Percentiles rank a stretch among this genome's conserved stretches.
These are phyloP conservation scores for Elaeagnus macrophylla DNA, from an alignment of 306 rosid genomes.

Conservation along the genomic window DNA sequence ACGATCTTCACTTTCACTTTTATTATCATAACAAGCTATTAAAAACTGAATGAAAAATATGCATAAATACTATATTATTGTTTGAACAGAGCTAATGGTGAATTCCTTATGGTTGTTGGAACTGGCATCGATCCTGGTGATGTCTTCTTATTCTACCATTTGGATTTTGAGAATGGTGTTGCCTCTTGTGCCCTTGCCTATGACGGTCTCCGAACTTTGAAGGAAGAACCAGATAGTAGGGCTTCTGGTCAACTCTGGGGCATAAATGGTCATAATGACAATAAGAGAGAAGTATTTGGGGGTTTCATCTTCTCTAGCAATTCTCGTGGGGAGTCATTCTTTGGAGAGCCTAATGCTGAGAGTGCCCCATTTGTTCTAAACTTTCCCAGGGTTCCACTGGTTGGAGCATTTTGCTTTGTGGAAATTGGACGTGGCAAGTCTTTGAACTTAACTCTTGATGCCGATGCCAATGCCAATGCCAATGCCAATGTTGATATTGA, in stretches of 20 bases:
- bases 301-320: constrained; percentile 25
- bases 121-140: constrained; percentile 22
- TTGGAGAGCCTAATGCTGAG: constrained; percentile 13
- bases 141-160: constrained; percentile 25
- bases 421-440: constrained; percentile 19
- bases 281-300: constrained; percentile 13
- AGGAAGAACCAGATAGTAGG: neutral
- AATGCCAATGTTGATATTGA: neutral
- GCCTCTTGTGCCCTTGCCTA: constrained; percentile 4
- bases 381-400: constrained; percentile 10
- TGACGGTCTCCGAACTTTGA: constrained; percentile 7
- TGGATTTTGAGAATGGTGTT: constrained; percentile 21
- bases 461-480: neutral
- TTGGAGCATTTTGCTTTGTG: constrained; percentile 21
- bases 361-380: constrained; percentile 1
- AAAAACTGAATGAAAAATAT: too few relatives aligned
- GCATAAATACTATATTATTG: too few relatives aligned
- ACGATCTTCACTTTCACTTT: too few relatives aligned
- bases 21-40: too few relatives aligned
- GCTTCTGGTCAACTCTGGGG: neutral
- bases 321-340: constrained; percentile 17
- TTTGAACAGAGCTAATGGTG: constrained; percentile 14
- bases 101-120: constrained; percentile 18
- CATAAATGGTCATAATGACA: neutral
- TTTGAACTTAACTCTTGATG: neutral